Conservation (phyloP, 1,139 yeast species). For the Arxiozyma heterogenica region DNA sequence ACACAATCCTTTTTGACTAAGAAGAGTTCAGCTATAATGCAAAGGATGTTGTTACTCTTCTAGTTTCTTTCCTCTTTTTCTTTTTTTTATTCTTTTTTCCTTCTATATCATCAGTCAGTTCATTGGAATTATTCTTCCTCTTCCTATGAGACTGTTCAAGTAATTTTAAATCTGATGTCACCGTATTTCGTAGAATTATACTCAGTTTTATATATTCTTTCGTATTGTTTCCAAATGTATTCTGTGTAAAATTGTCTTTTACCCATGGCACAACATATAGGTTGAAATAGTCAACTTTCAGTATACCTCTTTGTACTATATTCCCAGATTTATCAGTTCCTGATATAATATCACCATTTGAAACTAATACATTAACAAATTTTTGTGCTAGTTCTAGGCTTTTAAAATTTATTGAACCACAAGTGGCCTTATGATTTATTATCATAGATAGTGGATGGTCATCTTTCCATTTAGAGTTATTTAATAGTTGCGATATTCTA, state of each 20-base stretch:
- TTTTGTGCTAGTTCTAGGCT: conserved; percentile 11
- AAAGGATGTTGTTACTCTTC: conserved; percentile 5
- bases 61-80: conserved; percentile 5
- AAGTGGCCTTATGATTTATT: conserved; percentile 24
- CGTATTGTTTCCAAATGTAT: conserved; percentile 16
- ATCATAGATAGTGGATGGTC: conserved; percentile 15
- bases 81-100: conserved; percentile 4
- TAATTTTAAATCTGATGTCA: conserved; percentile 9
- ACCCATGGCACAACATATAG: conserved; percentile 20
- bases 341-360: neutral
- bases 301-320: conserved; percentile 13
- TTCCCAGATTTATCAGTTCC: conserved; percentile 1
- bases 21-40: conserved; percentile 1
- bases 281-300: conserved; percentile 14
- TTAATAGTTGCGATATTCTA: conserved; percentile 13
- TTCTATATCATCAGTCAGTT: neutral
- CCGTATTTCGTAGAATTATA: conserved; percentile 11
- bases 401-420: conserved; percentile 23
- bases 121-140: conserved; percentile 1
- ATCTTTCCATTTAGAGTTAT: conserved; percentile 19
- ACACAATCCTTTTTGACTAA: neutral
- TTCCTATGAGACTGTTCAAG: neutral
- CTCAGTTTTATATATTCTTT: conserved; percentile 17
- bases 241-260: conserved; percentile 13
- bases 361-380: conserved; percentile 9